Percentiles rank a stretch among this genome's conserved stretches.
These are phyloP conservation scores for Chionographis japonica DNA, from an alignment of 106 monocot species.

Conservation along the genomic window DNA sequence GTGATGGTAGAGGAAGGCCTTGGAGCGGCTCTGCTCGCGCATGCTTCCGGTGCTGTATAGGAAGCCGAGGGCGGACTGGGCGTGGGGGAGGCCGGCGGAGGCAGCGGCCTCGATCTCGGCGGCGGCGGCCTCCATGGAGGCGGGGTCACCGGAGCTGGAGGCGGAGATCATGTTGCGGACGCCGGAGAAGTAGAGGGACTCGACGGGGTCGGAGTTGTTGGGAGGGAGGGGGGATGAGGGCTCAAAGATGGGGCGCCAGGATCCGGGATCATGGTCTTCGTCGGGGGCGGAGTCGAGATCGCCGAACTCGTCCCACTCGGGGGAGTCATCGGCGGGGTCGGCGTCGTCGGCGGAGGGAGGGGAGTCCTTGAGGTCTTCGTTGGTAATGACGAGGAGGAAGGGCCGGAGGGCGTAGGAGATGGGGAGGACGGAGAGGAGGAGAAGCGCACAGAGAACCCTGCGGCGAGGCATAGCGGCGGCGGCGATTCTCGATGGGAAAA, in stretches of 20 bases:
- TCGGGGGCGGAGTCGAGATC: slow-evolving; percentile 36
- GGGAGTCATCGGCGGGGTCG: slow-evolving; percentile 18
- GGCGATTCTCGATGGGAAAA: too few species aligned
- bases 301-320: slow-evolving; percentile 71
- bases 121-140: slow-evolving; percentile 37
- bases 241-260: slow-evolving; percentile 70
- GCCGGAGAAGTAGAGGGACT: slow-evolving; percentile 44
- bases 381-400: slow-evolving; percentile 45
- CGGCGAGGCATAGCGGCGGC: slow-evolving; percentile 7
- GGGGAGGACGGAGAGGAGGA: slow-evolving; percentile 21
- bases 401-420: slow-evolving; percentile 39
- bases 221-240: slow-evolving; percentile 11
- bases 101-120: slow-evolving; percentile 55
- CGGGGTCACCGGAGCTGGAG: slow-evolving; percentile 42
- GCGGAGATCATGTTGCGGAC: slow-evolving; percentile 58
- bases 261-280: slow-evolving; percentile 63
- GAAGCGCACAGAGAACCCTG: not conserved
- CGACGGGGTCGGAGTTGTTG: slow-evolving; percentile 12
- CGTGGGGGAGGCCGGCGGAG: slow-evolving; percentile 47
- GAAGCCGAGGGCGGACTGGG: slow-evolving; percentile 75
- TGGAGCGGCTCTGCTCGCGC: slow-evolving; percentile 36
- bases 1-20: slow-evolving; percentile 63
- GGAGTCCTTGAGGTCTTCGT: slow-evolving; percentile 32
- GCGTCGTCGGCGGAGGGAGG: slow-evolving; percentile 15
- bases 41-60: slow-evolving; percentile 47